Base-by-base conservation (phyloP, 1,284 basidiomycete genomes). In the Earliella scabrosa region DNA sequence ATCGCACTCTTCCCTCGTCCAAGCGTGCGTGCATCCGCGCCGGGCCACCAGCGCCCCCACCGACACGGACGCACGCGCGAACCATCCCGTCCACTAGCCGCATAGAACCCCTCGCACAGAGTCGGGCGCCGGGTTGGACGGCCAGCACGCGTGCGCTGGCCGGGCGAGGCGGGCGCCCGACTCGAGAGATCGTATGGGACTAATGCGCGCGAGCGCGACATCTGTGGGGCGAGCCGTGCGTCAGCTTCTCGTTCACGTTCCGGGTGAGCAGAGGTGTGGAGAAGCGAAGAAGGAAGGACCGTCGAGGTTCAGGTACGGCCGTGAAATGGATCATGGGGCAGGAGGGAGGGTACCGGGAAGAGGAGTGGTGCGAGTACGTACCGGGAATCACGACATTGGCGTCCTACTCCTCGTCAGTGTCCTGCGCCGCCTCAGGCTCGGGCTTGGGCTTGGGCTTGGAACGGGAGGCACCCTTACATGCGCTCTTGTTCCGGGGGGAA, bases 401-500 rank as follows among this genome's bases (percentile, higher is more conserved):
- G 14, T 23, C 9, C 24, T 38, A 51, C 36, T 52, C 29, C 44
- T 21, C 36, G 10, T 26, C 11, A 26, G n/a, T 40, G 39, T 1
- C 23, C 7, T 31, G 29, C 29, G 13, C 29, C 9, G n/a, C 21
- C 29, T 52, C 43, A 8, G 10, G 18, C 31, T 40, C 16, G n/a
- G 11, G 13, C 45, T 52, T 52, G 39, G 32, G 47, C n/a, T n/a
- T n/a, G n/a, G n/a, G n/a, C n/a, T n/a, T n/a, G n/a, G n/a, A n/a
- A n/a, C n/a, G n/a, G n/a, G n/a, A n/a, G n/a, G n/a, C n/a, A n/a
- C n/a, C n/a, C n/a, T n/a, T n/a, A n/a, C n/a, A n/a, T n/a, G n/a
- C n/a, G n/a, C n/a, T n/a, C n/a, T n/a, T n/a, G n/a, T n/a, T n/a
- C 4, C 59, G 56, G 21, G 59, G 59, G 2, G 59, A 61, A 21